phyloP scores from a whole-genome alignment of 768 basidiomycete genomes.

The Tubosaeta sp. region DNA sequence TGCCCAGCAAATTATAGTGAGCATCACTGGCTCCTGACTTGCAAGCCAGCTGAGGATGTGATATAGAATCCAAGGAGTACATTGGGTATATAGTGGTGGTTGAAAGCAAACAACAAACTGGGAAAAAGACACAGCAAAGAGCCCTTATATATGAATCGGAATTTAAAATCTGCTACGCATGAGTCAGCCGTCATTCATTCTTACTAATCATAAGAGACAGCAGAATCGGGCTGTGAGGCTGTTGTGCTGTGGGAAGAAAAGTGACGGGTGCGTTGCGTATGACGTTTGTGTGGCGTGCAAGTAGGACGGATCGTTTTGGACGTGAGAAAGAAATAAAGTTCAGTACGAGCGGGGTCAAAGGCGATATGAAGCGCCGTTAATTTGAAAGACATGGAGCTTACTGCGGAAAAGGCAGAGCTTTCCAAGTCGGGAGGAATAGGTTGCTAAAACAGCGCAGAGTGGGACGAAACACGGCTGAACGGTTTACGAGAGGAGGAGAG shows the following conservation, averaged over 20 bases:
- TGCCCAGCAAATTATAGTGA: neutral
- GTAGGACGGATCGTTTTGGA: neutral
- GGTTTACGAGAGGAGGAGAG: constrained; percentile 17
- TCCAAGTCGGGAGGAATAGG: neutral
- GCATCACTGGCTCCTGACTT: neutral
- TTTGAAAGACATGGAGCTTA: constrained; percentile 22
- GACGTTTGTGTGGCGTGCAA: neutral
- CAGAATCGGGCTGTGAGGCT: neutral
- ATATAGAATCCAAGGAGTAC: neutral
- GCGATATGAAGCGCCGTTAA: constrained; percentile 6
- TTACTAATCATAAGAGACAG: neutral
- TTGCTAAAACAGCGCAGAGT: constrained; percentile 4
- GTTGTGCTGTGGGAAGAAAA: neutral
- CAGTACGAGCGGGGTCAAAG: neutral
- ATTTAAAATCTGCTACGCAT: constrained; percentile 7
- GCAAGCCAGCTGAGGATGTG: neutral
- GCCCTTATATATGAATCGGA: constrained; percentile 15
- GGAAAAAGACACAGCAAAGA: neutral
- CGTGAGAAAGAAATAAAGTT: constrained; percentile 18
- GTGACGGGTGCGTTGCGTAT: neutral
- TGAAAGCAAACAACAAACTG: neutral
- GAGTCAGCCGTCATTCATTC: constrained; percentile 1
- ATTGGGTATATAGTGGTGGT: constrained; percentile 6
- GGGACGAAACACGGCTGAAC: constrained; percentile 8
- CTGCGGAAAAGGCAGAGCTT: neutral